Percentiles rank a stretch among this genome's conserved stretches.
These are phyloP conservation scores for Chlamydomonas eustigma DNA, from an alignment of 139 green algal species.

Conservation along the genomic window DNA sequence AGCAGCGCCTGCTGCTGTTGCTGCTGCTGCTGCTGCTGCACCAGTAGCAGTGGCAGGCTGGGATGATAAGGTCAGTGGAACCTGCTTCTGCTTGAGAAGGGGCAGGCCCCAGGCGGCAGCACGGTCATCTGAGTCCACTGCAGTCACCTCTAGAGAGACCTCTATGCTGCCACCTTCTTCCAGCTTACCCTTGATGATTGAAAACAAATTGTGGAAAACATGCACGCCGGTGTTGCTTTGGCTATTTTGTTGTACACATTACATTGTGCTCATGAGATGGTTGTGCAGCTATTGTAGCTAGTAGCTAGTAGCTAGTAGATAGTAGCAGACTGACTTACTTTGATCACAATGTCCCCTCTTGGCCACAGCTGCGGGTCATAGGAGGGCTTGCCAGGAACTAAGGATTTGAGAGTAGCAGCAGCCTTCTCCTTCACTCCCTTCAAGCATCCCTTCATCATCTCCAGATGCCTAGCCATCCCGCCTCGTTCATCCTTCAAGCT, in stretches of 20 bases:
- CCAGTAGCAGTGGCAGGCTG: background rate
- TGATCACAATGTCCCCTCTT: background rate
- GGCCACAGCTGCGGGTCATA: constrained; percentile 16
- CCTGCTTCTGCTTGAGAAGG: constrained; percentile 6
- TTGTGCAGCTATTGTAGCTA: too few species aligned
- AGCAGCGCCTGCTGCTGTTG: background rate
- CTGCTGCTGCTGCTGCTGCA: background rate
- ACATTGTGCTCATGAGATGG: too few species aligned
- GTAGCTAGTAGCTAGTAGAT: too few species aligned
- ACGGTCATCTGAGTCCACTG: constrained; percentile 18
- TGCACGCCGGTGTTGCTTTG: background rate
- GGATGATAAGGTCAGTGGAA: too few species aligned
- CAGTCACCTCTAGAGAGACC: constrained; percentile 12
- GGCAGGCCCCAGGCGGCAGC: constrained; percentile 11
- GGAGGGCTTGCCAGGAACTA: background rate
- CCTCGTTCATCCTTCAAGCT: background rate
- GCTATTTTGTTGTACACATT: background rate
- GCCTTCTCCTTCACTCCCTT: too few species aligned
- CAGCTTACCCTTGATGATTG: constrained; percentile 10
- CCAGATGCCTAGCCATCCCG: background rate
- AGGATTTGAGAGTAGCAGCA: too few species aligned
- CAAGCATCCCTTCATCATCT: background rate
- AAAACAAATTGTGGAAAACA: too few species aligned
- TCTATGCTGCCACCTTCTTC: background rate
- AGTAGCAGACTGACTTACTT: too few species aligned